phyloP scores from a whole-genome alignment of 345 rosid genomes.

The Capsella bursapastoris region DNA sequence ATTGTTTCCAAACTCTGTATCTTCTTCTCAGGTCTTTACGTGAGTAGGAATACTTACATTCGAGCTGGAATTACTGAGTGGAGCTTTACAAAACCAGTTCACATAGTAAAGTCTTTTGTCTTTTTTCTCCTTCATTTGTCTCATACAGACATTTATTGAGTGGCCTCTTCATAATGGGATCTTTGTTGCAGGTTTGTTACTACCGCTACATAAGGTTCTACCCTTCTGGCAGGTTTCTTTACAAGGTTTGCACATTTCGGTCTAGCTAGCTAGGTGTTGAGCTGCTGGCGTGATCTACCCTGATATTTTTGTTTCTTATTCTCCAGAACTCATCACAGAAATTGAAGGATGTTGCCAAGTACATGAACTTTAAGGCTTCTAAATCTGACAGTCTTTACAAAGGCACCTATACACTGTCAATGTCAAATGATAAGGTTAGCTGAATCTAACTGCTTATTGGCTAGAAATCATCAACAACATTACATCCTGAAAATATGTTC shows the following conservation, averaged over 20 bases:
- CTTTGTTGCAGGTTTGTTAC: slow-evolving; percentile 76
- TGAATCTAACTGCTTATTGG: background rate
- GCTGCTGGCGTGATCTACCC: slow-evolving; percentile 8
- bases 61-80: slow-evolving; percentile 91
- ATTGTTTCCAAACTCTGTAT: slow-evolving; percentile 28
- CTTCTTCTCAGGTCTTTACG: slow-evolving; percentile 72
- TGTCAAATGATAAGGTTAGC: slow-evolving; percentile 76
- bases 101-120: slow-evolving; percentile 61
- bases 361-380: slow-evolving; percentile 77
- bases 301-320: slow-evolving; percentile 20
- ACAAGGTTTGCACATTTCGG: slow-evolving; percentile 60
- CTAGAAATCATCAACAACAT: slow-evolving; percentile 15
- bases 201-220: slow-evolving; percentile 86
- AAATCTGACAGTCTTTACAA: slow-evolving; percentile 70
- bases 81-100: slow-evolving; percentile 93
- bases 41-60: slow-evolving; percentile 93
- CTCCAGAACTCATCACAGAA: slow-evolving; percentile 84
- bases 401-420: slow-evolving; percentile 70
- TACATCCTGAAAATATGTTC: slow-evolving; percentile 7
- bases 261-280: slow-evolving; percentile 5
- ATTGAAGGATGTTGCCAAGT: slow-evolving; percentile 81
- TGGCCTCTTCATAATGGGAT: slow-evolving; percentile 7
- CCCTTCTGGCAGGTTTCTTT: slow-evolving; percentile 89
- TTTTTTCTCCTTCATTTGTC: slow-evolving; percentile 13
- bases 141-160: slow-evolving; percentile 11